Conservation (phyloP, 192 early-diverging fungal species). For the Rhizoclosmatium sp. region DNA sequence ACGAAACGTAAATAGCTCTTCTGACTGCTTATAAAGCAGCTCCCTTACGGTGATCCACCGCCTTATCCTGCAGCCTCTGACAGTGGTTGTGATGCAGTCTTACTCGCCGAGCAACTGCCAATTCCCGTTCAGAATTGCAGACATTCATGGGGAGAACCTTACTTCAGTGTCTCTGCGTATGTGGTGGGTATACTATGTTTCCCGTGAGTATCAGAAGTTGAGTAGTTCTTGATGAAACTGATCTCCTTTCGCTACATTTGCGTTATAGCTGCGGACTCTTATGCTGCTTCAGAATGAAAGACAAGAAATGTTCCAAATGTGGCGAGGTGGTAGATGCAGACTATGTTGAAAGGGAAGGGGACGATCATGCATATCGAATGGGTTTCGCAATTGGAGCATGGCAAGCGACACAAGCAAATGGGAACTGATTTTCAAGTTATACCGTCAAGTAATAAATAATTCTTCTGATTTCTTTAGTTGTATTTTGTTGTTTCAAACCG, state of each 20-base stretch:
- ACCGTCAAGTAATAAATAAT: not conserved
- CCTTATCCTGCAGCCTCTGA: not conserved
- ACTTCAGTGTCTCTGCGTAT: constrained; percentile 22
- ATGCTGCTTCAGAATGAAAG: constrained; percentile 26
- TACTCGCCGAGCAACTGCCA: no score
- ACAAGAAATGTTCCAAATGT: not conserved
- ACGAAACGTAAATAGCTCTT: no score
- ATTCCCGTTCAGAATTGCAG: not conserved
- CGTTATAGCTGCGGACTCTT: constrained; percentile 4
- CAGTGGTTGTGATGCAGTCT: not conserved
- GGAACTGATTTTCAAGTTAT: not conserved
- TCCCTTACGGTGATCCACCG: not conserved
- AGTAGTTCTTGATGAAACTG: no score
- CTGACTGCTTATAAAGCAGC: no score
- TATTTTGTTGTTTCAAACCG: not conserved
- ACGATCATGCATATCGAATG: constrained; percentile 20
- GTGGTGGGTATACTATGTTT: constrained; percentile 15
- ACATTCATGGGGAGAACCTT: not conserved
- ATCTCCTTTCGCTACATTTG: not conserved
- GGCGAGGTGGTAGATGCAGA: not conserved
- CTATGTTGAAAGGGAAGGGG: not conserved
- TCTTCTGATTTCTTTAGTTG: no score
- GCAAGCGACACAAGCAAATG: not conserved
- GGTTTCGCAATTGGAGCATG: constrained; percentile 23
- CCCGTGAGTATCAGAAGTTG: constrained; percentile 8